These are phyloP conservation scores for Favolaschia claudopus DNA, from an alignment of 768 basidiomycete genomes.

Conservation along the genomic window DNA sequence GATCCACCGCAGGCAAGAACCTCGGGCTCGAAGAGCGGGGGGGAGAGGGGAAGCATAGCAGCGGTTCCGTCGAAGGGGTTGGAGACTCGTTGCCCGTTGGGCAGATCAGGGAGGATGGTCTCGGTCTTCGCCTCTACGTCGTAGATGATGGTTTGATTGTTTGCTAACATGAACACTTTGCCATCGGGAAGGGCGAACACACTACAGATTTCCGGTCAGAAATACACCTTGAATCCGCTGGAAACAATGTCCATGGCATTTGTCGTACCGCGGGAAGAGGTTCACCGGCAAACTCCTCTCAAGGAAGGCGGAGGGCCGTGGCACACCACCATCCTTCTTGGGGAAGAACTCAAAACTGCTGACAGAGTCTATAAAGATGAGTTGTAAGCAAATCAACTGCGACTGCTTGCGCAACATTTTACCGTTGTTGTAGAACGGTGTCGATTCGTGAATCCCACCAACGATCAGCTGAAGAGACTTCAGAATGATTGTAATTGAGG, in stretches of 20 bases:
- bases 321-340: constrained; percentile 42
- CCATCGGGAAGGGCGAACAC: constrained; percentile 55
- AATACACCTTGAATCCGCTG: constrained; percentile 47
- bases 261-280: constrained; percentile 51
- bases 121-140: constrained; percentile 37
- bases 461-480: constrained; percentile 10
- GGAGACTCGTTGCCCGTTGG: constrained; percentile 57
- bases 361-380: constrained; percentile 31
- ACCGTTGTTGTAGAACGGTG: constrained; percentile 29
- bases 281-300: constrained; percentile 60
- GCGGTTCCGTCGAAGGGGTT: constrained; percentile 64
- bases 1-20: constrained; percentile 46
- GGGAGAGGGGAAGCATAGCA: constrained; percentile 39
- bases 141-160: constrained; percentile 45
- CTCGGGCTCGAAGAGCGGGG: constrained; percentile 41
- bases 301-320: constrained; percentile 59
- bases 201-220: constrained; percentile 47
- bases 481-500: not conserved
- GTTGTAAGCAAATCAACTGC: not conserved
- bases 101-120: constrained; percentile 28
- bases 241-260: constrained; percentile 41
- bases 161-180: constrained; percentile 50
- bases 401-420: not conserved
- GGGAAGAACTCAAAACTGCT: constrained; percentile 64
- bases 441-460: constrained; percentile 43